phyloP scores from a whole-genome alignment of 768 basidiomycete genomes.

The Mycena amicta region DNA sequence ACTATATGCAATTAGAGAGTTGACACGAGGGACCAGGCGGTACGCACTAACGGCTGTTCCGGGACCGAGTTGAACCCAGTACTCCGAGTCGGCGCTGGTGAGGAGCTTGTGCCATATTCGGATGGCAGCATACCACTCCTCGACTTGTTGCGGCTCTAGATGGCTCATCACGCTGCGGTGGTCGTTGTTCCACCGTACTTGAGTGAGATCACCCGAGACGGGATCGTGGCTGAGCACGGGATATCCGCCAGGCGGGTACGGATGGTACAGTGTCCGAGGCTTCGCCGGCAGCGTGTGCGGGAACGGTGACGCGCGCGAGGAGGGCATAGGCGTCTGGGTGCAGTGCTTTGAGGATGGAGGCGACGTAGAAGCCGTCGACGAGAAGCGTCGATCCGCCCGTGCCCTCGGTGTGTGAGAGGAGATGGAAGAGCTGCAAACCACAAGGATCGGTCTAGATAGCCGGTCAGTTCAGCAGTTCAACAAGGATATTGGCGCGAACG shows the following conservation, averaged over 20 bases:
- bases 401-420: constrained; percentile 81
- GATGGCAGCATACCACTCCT: constrained; percentile 85
- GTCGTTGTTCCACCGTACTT: constrained; percentile 94
- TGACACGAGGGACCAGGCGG: neutral
- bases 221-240: constrained; percentile 74
- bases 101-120: constrained; percentile 75
- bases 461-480: too few relatives aligned
- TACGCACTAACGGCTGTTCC: constrained; percentile 83
- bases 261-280: constrained; percentile 53
- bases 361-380: constrained; percentile 94
- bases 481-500: too few relatives aligned
- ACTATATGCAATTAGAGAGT: constrained; percentile 59
- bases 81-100: constrained; percentile 82
- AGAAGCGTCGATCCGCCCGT: constrained; percentile 88
- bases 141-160: constrained; percentile 61
- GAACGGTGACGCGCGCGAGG: constrained; percentile 68
- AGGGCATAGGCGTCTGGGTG: constrained; percentile 72
- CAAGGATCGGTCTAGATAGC: constrained; percentile 95
- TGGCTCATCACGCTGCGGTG: constrained; percentile 82
- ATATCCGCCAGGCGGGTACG: constrained; percentile 60
- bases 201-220: constrained; percentile 59
- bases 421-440: constrained; percentile 95
- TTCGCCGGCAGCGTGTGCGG: constrained; percentile 91
- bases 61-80: constrained; percentile 87
- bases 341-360: constrained; percentile 72